phyloP scores from a whole-genome alignment of 2,329 filamentous ascomycete species.

The Fusarium nygamai region DNA sequence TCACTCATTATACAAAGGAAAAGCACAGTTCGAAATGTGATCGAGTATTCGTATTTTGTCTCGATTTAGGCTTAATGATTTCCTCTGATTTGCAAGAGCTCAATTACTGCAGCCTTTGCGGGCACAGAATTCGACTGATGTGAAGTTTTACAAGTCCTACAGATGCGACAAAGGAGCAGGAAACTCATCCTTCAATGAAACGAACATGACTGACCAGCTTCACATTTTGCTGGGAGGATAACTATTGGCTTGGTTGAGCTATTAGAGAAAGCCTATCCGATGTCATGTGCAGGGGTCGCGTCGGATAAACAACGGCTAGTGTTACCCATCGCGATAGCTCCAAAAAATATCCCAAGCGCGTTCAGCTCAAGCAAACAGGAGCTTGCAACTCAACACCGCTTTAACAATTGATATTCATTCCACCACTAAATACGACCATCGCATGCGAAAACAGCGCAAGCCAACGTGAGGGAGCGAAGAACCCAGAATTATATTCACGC shows the following conservation, averaged over 20 bases:
- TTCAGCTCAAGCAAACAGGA: constrained; percentile 30
- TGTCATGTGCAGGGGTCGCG: not conserved
- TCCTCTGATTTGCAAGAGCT: not conserved
- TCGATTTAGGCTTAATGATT: not conserved
- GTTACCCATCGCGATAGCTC: constrained; percentile 44
- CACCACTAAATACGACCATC: constrained; percentile 13
- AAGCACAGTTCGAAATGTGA: not conserved
- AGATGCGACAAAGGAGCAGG: not conserved
- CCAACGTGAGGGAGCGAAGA: constrained; percentile 8
- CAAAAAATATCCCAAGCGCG: constrained; percentile 44
- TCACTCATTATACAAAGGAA: not conserved
- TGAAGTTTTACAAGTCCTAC: not conserved
- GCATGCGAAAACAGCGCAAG: constrained; percentile 22
- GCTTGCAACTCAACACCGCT: constrained; percentile 25
- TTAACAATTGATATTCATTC: constrained; percentile 21
- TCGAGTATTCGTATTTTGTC: not conserved
- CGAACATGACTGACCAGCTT: not conserved
- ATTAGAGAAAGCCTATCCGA: not conserved
- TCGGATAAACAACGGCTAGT: constrained; percentile 39
- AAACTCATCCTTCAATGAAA: not conserved
- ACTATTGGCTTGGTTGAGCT: not conserved
- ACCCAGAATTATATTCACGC: not conserved
- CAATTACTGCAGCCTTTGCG: not conserved
- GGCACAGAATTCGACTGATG: not conserved
- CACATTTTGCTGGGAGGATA: not conserved